These are phyloP conservation scores for Agrostemma githago DNA, from an alignment of 148 eudicot species.

Conservation along the genomic window DNA sequence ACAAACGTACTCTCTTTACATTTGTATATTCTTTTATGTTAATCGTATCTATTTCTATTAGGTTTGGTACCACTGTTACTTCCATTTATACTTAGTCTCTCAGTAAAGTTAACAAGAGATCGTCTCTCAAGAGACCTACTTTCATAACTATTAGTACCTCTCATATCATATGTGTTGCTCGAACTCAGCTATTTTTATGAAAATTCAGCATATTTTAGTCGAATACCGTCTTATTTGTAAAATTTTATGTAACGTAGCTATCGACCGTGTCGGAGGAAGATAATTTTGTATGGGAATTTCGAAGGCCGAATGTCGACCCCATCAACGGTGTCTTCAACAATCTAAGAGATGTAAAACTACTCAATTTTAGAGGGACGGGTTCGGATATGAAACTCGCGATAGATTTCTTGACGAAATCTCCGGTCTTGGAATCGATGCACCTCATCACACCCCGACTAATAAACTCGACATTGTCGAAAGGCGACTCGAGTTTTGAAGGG, in stretches of 20 bases:
- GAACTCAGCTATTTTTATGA: no score
- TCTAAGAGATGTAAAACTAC: slow-evolving; percentile 18
- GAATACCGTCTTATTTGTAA: not conserved
- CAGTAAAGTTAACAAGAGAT: no score
- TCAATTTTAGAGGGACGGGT: slow-evolving; percentile 25
- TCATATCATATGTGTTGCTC: no score
- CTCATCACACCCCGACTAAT: slow-evolving; percentile 19
- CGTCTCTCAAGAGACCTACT: no score
- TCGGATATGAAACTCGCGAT: slow-evolving; percentile 24
- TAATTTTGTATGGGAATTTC: slow-evolving; percentile 30
- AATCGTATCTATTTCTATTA: no score
- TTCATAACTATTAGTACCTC: no score
- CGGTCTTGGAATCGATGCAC: slow-evolving; percentile 20
- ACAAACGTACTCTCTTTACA: no score
- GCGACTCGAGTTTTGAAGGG: slow-evolving; percentile 4
- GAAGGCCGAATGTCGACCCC: slow-evolving; percentile 22
- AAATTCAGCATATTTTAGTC: no score
- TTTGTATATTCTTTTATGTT: no score
- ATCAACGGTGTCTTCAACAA: slow-evolving; percentile 17
- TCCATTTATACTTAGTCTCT: no score
- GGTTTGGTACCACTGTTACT: no score
- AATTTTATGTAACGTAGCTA: slow-evolving; percentile 21
- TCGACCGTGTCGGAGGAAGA: slow-evolving; percentile 30
- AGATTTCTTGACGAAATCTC: slow-evolving; percentile 28
- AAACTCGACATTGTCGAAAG: slow-evolving; percentile 3